Evolutionary conservation across 1,139 yeast genomes (phyloP).

Genomic region (Saccharomyces hybrid): DNA sequence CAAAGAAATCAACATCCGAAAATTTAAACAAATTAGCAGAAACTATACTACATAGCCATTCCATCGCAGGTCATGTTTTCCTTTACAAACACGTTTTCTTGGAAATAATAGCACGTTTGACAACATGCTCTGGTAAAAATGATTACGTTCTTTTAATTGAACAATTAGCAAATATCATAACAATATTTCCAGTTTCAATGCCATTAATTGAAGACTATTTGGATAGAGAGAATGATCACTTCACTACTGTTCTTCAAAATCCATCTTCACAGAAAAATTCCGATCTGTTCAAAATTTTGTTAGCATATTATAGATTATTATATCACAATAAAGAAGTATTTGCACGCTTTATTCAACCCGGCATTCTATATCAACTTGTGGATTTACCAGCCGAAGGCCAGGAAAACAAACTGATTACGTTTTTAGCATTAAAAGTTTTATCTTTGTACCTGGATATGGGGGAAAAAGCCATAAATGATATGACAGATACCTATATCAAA

Average conservation of each 20-base stretch:
- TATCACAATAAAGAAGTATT: slow-evolving; percentile 48
- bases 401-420: slow-evolving; percentile 38
- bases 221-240: slow-evolving; percentile 33
- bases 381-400: slow-evolving; percentile 10
- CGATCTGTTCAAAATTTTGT: slow-evolving; percentile 43
- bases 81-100: slow-evolving; percentile 51
- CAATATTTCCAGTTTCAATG: slow-evolving; percentile 44
- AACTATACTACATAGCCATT: slow-evolving; percentile 24
- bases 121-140: slow-evolving; percentile 36
- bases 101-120: slow-evolving; percentile 66
- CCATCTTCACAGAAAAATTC: slow-evolving; percentile 24
- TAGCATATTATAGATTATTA: slow-evolving; percentile 60
- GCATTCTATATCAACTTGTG: slow-evolving; percentile 42
- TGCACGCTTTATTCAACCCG: slow-evolving; percentile 45
- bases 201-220: slow-evolving; percentile 48
- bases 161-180: slow-evolving; percentile 46
- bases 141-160: slow-evolving; percentile 31
- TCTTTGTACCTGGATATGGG: slow-evolving; percentile 51
- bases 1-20: slow-evolving; percentile 12
- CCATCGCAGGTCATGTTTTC: slow-evolving; percentile 35
- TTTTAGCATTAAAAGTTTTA: slow-evolving; percentile 49
- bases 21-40: slow-evolving; percentile 29
- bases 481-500: slow-evolving; percentile 39
- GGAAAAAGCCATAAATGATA: slow-evolving; percentile 44
- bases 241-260: slow-evolving; percentile 33